Conservation (phyloP, 2,329 filamentous ascomycete species). For the Dendrostoma leiphaemia region DNA sequence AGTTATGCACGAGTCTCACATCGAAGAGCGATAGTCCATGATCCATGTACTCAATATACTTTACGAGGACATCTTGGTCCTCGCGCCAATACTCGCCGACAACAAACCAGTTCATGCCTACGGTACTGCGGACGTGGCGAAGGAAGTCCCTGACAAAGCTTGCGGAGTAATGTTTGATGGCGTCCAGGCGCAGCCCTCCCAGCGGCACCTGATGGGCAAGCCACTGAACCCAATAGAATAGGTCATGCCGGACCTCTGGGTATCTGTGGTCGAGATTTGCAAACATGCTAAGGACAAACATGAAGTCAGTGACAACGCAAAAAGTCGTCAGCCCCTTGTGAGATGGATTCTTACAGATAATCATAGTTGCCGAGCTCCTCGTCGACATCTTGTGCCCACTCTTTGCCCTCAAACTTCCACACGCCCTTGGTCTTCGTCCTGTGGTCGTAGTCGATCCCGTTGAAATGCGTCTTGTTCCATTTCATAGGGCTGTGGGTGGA, state of each 20-base stretch:
- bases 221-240: constrained; percentile 33
- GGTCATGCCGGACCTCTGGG: constrained; percentile 29
- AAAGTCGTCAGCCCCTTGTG: too few species aligned
- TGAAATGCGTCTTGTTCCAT: constrained; percentile 68
- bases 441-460: constrained; percentile 65
- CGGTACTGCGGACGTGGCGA: constrained; percentile 23
- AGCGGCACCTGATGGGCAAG: constrained; percentile 28
- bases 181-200: constrained; percentile 33
- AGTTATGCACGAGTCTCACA: constrained; percentile 63
- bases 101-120: constrained; percentile 56
- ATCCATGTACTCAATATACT: constrained; percentile 57
- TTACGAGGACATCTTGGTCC: constrained; percentile 51
- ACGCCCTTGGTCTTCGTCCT: constrained; percentile 54
- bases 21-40: constrained; percentile 61
- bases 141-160: constrained; percentile 30
- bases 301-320: too few species aligned
- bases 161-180: constrained; percentile 35
- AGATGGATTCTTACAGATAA: constrained; percentile 33
- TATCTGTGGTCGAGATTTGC: constrained; percentile 33
- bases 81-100: constrained; percentile 70
- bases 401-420: constrained; percentile 63
- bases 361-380: constrained; percentile 62
- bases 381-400: constrained; percentile 58
- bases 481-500: constrained; percentile 59
- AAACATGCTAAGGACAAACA: constrained; percentile 31